A percentile compares a stretch with the other conserved stretches of the same genome.
Conservation (phyloP, 352 stramenopile genomes). For the Globisporangium rhizosaccharum region DNA sequence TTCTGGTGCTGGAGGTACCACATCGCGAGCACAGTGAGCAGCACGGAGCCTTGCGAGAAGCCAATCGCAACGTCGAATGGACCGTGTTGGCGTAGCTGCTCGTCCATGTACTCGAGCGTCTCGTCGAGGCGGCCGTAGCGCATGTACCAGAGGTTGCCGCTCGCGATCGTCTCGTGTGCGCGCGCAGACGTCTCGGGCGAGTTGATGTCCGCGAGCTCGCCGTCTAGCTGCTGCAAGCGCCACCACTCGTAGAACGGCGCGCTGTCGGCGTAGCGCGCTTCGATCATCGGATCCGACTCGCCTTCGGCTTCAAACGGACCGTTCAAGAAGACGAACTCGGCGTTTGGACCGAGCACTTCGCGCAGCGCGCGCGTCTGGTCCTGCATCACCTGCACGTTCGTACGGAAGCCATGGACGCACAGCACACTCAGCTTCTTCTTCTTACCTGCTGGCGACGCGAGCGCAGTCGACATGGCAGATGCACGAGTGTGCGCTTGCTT, state of each 20-base stretch:
- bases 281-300: slow-evolving; percentile 26
- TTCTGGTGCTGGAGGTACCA: slow-evolving; percentile 22
- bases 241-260: slow-evolving; percentile 42
- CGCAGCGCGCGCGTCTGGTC: slow-evolving; percentile 37
- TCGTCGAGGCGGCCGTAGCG: slow-evolving; percentile 22
- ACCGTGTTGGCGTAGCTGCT: slow-evolving; percentile 22
- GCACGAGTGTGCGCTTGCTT: not conserved
- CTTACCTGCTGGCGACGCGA: not conserved
- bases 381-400: slow-evolving; percentile 41
- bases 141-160: slow-evolving; percentile 16
- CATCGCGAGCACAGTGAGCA: slow-evolving; percentile 29
- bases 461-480: not conserved
- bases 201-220: slow-evolving; percentile 3
- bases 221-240: slow-evolving; percentile 3
- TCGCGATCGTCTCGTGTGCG: slow-evolving; percentile 10
- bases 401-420: slow-evolving; percentile 53
- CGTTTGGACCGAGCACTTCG: slow-evolving; percentile 18
- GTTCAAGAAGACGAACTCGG: slow-evolving; percentile 39
- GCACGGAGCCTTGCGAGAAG: slow-evolving; percentile 42
- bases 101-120: slow-evolving; percentile 28
- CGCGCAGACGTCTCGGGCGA: slow-evolving; percentile 1
- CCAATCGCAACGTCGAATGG: slow-evolving; percentile 41
- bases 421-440: slow-evolving; percentile 32
- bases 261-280: slow-evolving; percentile 21
- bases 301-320: slow-evolving; percentile 33